A percentile compares a stretch with the other conserved stretches of the same genome.
phyloP scores from a whole-genome alignment of 1,284 basidiomycete genomes.

The Trichosporon inkin region DNA sequence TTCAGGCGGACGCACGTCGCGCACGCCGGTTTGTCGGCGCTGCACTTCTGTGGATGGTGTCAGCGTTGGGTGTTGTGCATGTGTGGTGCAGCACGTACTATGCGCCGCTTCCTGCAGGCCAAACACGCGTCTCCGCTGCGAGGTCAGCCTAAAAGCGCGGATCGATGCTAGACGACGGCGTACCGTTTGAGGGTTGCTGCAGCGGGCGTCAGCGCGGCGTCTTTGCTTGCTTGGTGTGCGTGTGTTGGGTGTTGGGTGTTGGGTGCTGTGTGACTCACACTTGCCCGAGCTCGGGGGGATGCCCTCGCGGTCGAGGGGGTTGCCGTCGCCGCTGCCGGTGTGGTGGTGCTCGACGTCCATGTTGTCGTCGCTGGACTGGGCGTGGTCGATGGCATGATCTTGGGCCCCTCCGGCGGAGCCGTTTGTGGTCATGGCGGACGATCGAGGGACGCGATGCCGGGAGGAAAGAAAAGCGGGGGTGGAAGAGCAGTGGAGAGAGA shows the following conservation, averaged over 20 bases:
- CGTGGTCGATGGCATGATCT: neutral
- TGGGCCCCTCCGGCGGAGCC: neutral
- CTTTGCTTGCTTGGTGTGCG: neutral
- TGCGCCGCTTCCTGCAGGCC: slow-evolving; percentile 31
- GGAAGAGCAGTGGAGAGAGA: too few species aligned
- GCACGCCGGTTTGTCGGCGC: slow-evolving; percentile 31
- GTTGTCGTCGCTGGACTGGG: slow-evolving; percentile 17
- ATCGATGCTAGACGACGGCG: neutral
- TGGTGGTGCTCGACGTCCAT: slow-evolving; percentile 13
- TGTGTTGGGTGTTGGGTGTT: neutral
- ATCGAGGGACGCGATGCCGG: neutral
- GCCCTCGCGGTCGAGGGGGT: slow-evolving; percentile 10
- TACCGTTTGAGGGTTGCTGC: slow-evolving; percentile 24
- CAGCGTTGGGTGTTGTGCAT: neutral
- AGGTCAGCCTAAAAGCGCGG: slow-evolving; percentile 12
- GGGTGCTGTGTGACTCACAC: slow-evolving; percentile 6
- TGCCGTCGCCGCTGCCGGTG: neutral
- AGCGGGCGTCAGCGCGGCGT: neutral
- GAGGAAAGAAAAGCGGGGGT: neutral
- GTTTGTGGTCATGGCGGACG: neutral
- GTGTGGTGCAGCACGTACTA: slow-evolving; percentile 20
- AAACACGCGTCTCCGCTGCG: slow-evolving; percentile 33
- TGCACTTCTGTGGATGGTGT: slow-evolving; percentile 23
- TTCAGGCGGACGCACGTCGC: slow-evolving; percentile 28
- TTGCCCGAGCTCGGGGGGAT: slow-evolving; percentile 16